Evolutionary conservation across 2,329 filamentous ascomycete genomes (phyloP).

Genomic region (Chrysosphaeria jannelii): DNA sequence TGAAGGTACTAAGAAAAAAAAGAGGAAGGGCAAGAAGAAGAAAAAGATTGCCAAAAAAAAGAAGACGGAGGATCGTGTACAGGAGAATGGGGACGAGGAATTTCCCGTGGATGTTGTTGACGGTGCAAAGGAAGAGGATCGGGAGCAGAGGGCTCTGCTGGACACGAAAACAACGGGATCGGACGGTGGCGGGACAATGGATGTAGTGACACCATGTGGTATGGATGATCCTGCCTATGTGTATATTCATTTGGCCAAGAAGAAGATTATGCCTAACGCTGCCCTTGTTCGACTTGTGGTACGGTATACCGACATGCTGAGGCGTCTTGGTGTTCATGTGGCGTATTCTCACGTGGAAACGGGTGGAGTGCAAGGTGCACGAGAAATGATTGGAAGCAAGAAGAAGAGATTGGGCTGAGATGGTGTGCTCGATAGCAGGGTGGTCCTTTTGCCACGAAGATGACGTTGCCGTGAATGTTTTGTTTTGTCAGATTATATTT

Average conservation of each 20-base stretch:
- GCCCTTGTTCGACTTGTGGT: constrained; percentile 1
- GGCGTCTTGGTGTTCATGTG: constrained; percentile 2
- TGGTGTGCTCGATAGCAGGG: too few species aligned
- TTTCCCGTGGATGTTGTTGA: too few species aligned
- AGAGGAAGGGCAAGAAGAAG: constrained; percentile 1
- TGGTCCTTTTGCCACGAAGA: too few species aligned
- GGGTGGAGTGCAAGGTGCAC: background rate
- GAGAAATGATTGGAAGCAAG: too few species aligned
- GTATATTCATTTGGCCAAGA: background rate
- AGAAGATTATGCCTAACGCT: constrained; percentile 1
- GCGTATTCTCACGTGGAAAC: background rate
- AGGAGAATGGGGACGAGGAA: background rate
- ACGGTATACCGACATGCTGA: constrained; percentile 2
- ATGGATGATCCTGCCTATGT: too few species aligned
- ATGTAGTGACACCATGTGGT: too few species aligned
- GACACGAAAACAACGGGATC: background rate
- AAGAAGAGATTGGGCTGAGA: too few species aligned
- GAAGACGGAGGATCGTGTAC: background rate
- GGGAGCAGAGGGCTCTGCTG: background rate
- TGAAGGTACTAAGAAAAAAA: background rate
- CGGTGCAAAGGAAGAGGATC: background rate
- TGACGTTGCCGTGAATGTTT: background rate
- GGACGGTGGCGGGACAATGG: too few species aligned
- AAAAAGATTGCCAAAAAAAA: background rate
- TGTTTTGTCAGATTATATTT: background rate